Evolutionary conservation across 352 stramenopile genomes (phyloP), one percentile per base, ranked within the genome.

Genomic region (Blastocystis sp.): DNA sequence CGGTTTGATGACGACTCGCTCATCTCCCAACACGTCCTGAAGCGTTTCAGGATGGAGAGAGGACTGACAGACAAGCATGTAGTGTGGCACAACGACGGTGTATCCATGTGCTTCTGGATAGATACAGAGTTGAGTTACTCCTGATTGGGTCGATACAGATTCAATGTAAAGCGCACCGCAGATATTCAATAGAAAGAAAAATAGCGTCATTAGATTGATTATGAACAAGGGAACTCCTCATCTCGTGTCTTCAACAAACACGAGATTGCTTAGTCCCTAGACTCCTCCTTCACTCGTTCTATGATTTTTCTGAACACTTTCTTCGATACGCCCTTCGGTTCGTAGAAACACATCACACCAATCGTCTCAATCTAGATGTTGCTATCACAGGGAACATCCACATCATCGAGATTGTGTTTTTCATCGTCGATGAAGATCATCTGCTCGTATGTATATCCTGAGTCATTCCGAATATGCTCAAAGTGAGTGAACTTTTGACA

Each of bases 381-480:
- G 40, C 34, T 48, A 36, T 27, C 16, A 29, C 11, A 1, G 24
- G 16, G 29, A 11, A 42, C 21, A 48, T 34, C 2, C n/a, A 81
- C 69, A 46, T 81, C 69, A 64, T 65, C 48, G 16, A 81, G 18
- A 42, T 81, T 81, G 46, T 81, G 69, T 18, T 81, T 48, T 48
- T 81, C 69, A 24, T 81, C 69, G 42, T 81, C 69, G 49, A 81
- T 81, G 40, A 81, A 81, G 48, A 81, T 81, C 69, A 81, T 81
- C 48, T 81, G 69, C 16, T 81, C 69, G 40, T 81, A 81, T 6
- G 9, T 32, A 64, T 81, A 81, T 29, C 69, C 42, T 0, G 69
- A 81, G 18, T 63, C 69, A 34, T 64, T 64, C 32, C 40, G 27
- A 48, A 81, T 81, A 48, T 61, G 9, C n/a, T 34, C 29, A 48